These are phyloP conservation scores for Colletotrichum brevisporum DNA, from an alignment of 2,329 filamentous ascomycete species.

Conservation along the genomic window DNA sequence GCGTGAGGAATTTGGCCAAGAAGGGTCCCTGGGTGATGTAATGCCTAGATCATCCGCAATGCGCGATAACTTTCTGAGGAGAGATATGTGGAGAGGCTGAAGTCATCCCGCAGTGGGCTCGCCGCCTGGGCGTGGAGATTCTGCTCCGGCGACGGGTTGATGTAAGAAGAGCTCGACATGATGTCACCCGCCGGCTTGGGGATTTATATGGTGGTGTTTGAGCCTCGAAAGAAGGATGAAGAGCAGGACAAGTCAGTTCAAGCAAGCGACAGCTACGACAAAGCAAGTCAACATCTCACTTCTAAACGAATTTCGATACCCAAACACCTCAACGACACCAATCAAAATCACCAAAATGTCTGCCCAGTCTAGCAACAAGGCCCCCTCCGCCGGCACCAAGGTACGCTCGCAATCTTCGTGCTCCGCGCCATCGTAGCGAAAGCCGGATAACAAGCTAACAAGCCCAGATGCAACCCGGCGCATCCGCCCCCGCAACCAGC, in stretches of 20 bases:
- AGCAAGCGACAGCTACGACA: not conserved
- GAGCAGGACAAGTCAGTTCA: not conserved
- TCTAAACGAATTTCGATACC: not conserved
- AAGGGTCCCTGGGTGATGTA: slow-evolving; percentile 24
- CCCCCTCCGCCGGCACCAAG: slow-evolving; percentile 38
- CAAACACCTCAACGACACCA: not conserved
- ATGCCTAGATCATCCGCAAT: slow-evolving; percentile 20
- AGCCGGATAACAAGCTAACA: slow-evolving; percentile 31
- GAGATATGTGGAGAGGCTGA: slow-evolving; percentile 37
- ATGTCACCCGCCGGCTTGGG: slow-evolving; percentile 24
- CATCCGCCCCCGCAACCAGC: slow-evolving; percentile 63
- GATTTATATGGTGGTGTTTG: slow-evolving; percentile 20
- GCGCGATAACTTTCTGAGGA: not conserved
- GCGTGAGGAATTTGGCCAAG: not conserved
- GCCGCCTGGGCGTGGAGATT: slow-evolving; percentile 22
- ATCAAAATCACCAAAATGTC: slow-evolving; percentile 13
- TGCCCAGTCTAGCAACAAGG: slow-evolving; percentile 17
- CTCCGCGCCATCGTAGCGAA: not conserved
- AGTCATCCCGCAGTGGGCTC: slow-evolving; percentile 37
- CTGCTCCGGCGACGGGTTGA: slow-evolving; percentile 23
- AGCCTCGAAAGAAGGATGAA: not conserved
- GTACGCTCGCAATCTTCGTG: not conserved
- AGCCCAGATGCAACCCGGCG: slow-evolving; percentile 61
- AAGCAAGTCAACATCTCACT: not conserved
- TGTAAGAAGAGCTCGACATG: slow-evolving; percentile 34